Conservation (phyloP, 1,284 basidiomycete genomes). For the Neotropicomus parvogracilis region DNA sequence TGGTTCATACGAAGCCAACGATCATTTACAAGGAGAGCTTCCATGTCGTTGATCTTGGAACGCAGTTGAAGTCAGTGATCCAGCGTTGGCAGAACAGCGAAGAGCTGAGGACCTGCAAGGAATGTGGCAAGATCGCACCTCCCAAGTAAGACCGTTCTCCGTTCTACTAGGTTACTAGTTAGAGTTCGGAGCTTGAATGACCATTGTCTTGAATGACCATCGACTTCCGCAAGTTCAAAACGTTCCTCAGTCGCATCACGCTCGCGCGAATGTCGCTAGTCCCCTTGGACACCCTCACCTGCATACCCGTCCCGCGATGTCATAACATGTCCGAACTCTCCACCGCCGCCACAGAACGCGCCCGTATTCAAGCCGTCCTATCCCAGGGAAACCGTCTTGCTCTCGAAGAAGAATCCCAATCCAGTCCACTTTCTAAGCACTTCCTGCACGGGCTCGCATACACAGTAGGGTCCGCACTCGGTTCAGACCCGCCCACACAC, state of each 20-base stretch:
- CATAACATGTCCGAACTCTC: slow-evolving; percentile 42
- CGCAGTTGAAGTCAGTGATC: slow-evolving; percentile 92
- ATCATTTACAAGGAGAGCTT: slow-evolving; percentile 86
- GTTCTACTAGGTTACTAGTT: background rate
- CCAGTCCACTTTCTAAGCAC: slow-evolving; percentile 39
- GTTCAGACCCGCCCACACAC: slow-evolving; percentile 38
- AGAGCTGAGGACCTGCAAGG: slow-evolving; percentile 62
- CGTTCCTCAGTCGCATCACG: background rate
- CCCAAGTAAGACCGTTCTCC: slow-evolving; percentile 43
- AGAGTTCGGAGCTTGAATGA: slow-evolving; percentile 19
- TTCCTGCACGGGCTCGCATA: slow-evolving; percentile 50
- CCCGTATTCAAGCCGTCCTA: slow-evolving; percentile 18
- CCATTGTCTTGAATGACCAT: background rate
- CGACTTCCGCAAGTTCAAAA: too few species aligned
- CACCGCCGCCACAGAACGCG: slow-evolving; percentile 36
- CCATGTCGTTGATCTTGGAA: slow-evolving; percentile 88
- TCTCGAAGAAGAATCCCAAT: slow-evolving; percentile 12
- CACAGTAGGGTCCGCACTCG: slow-evolving; percentile 56
- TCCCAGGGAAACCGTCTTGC: slow-evolving; percentile 3
- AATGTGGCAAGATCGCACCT: slow-evolving; percentile 67
- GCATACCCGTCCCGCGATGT: slow-evolving; percentile 37
- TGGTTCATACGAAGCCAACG: slow-evolving; percentile 66
- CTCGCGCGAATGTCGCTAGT: background rate
- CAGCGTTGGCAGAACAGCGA: slow-evolving; percentile 68
- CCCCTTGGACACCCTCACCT: background rate